Conservation (phyloP, 2,329 filamentous ascomycete genomes). For the Diaporthe vaccinii region DNA sequence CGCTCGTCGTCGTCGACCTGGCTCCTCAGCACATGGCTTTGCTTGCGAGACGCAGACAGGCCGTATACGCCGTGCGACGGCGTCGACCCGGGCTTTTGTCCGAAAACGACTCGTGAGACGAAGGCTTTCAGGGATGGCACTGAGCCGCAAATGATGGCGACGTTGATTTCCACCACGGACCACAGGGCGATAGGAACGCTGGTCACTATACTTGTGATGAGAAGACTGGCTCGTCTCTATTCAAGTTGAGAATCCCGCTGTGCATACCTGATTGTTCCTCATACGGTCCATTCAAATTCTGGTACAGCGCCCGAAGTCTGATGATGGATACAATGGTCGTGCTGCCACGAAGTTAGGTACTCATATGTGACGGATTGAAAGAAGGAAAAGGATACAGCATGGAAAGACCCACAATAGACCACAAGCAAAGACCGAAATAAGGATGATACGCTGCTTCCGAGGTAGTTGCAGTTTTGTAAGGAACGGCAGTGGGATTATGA, state of each 20-base stretch:
- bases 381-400: no score
- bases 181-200: constrained; percentile 46
- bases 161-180: constrained; percentile 48
- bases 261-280: constrained; percentile 38
- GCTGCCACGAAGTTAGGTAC: neutral
- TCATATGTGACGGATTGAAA: neutral
- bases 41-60: neutral
- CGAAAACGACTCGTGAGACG: constrained; percentile 55
- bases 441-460: constrained; percentile 56
- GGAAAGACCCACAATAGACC: constrained; percentile 47
- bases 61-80: constrained; percentile 5
- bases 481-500: constrained; percentile 47
- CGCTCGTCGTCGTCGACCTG: neutral
- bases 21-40: constrained; percentile 7
- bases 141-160: constrained; percentile 57
- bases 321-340: constrained; percentile 44
- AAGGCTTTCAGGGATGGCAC: constrained; percentile 56
- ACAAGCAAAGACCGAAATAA: constrained; percentile 55
- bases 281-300: constrained; percentile 34
- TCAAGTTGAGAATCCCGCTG: neutral
- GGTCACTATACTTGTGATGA: constrained; percentile 35
- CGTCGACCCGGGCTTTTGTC: constrained; percentile 3
- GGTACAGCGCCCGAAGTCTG: constrained; percentile 43
- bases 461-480: constrained; percentile 53
- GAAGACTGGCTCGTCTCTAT: neutral